Evolutionary conservation across 768 basidiomycete species (phyloP).

Genomic region (Lentinula sp.): DNA sequence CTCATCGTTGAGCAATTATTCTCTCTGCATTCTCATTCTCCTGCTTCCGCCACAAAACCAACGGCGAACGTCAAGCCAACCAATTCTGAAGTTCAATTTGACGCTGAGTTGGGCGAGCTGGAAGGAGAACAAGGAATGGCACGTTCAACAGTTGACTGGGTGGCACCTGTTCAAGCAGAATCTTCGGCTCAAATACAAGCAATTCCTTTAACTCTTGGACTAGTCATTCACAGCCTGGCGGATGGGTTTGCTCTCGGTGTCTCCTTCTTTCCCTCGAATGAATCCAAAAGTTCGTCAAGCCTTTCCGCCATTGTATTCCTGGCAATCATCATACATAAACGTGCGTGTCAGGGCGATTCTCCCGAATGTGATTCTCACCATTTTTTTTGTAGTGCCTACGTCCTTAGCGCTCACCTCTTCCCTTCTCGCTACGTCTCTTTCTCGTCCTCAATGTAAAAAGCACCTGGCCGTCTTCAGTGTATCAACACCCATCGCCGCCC

Average conservation of each 20-base stretch:
- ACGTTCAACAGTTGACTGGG: not conserved
- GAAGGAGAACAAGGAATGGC: slow-evolving; percentile 35
- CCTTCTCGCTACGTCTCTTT: slow-evolving; percentile 70
- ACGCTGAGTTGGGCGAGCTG: slow-evolving; percentile 57
- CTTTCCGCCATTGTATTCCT: slow-evolving; percentile 85
- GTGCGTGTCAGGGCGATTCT: slow-evolving; percentile 20
- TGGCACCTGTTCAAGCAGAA: not conserved
- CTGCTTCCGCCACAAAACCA: not conserved
- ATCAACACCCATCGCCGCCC: slow-evolving; percentile 79
- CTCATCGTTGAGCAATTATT: slow-evolving; percentile 63
- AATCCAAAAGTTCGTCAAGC: slow-evolving; percentile 23
- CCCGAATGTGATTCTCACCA: not conserved
- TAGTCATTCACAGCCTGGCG: slow-evolving; percentile 82
- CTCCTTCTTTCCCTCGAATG: slow-evolving; percentile 32
- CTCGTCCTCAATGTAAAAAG: slow-evolving; percentile 62
- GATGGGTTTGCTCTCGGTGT: slow-evolving; percentile 93
- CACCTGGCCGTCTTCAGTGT: slow-evolving; percentile 75
- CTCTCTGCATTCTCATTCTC: slow-evolving; percentile 41
- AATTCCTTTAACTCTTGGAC: slow-evolving; percentile 75
- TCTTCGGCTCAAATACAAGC: slow-evolving; percentile 29
- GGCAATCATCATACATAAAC: slow-evolving; percentile 91
- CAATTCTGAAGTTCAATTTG: slow-evolving; percentile 40
- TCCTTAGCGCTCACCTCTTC: slow-evolving; percentile 85
- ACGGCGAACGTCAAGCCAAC: slow-evolving; percentile 8
- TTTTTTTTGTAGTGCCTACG: slow-evolving; percentile 65